Evolutionary conservation across 2,329 filamentous ascomycete genomes (phyloP), one percentile per base, ranked within the genome.

Genomic region (Chalaropsis ovoidea): DNA sequence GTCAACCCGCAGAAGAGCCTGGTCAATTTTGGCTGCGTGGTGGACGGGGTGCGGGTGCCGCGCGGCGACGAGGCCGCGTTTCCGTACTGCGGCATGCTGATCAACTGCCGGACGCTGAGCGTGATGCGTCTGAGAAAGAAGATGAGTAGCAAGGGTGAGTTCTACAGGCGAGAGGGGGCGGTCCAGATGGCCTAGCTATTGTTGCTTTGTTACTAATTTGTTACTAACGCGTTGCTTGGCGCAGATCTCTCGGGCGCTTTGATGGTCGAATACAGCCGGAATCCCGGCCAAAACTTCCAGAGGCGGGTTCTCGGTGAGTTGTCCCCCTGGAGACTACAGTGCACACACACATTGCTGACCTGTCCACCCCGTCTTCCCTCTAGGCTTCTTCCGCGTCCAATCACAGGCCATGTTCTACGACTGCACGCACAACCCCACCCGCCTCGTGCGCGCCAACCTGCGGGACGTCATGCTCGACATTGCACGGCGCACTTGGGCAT

Each of bases 341-440:
- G 8, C 35, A 24, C 15, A 4, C 11, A 31, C 15, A n/a, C 19
- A 22, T 35, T 7, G 22, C 35, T 54, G 13, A 43, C 35, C 8
- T 39, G 35, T 35, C 19, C 22, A 31, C 49, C 6, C 27, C n/a
- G n/a, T 58, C 7, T 35, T 22, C 1, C n/a, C 5, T 4, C 8
- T 24, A 84, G 81, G 81, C 70, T 77, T 85, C 2, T 90, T 97
- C 78, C 92, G 91, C 73, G 85, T 94, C 63, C 90, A 95, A 73
- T 86, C 91, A 63, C 88, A 94, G 70, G 79, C 84, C 62, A 92
- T 95, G 85, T 88, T 90, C 73, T 86, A 89, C 70, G 90, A 95
- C 73, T 89, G 88, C 3, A 76, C 80, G 2, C 86, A 93, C 77
- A 97, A 97, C 76, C 82, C 85, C 2, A 73, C 81, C 7, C 70